Percentiles rank a stretch among this genome's conserved stretches.
These are phyloP conservation scores for Coemansia erecta DNA, from an alignment of 192 early-diverging fungal species.

Conservation along the genomic window DNA sequence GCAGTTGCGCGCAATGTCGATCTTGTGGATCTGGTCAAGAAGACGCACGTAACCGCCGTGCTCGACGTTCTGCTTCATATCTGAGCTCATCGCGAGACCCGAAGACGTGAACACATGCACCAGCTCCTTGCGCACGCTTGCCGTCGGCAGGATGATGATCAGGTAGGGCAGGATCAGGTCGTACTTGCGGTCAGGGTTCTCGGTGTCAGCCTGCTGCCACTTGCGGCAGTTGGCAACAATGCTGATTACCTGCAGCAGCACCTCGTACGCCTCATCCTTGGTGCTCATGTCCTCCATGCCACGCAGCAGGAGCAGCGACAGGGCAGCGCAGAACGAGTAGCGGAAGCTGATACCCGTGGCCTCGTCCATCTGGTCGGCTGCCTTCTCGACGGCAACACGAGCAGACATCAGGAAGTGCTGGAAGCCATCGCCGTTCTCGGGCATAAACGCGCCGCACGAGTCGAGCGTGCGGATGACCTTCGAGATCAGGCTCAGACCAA, in stretches of 20 bases:
- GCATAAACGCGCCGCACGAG: slow-evolving; percentile 62
- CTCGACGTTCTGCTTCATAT: slow-evolving; percentile 34
- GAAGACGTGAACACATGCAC: slow-evolving; percentile 39
- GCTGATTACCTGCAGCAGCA: slow-evolving; percentile 72
- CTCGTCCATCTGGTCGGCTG: slow-evolving; percentile 69
- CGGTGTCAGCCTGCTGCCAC: slow-evolving; percentile 43
- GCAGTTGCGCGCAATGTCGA: slow-evolving; percentile 43
- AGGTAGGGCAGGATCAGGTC: slow-evolving; percentile 71
- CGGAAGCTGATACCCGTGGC: slow-evolving; percentile 79
- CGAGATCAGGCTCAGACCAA: slow-evolving; percentile 67
- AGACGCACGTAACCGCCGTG: slow-evolving; percentile 45
- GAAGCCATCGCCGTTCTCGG: slow-evolving; percentile 64
- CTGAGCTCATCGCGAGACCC: slow-evolving; percentile 23
- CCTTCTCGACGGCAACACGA: slow-evolving; percentile 68
- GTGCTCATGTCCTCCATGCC: slow-evolving; percentile 77
- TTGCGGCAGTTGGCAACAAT: slow-evolving; percentile 62
- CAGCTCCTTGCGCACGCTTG: slow-evolving; percentile 70
- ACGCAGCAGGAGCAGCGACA: slow-evolving; percentile 76
- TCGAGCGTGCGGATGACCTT: slow-evolving; percentile 77
- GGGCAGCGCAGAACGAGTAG: slow-evolving; percentile 83
- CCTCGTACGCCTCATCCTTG: slow-evolving; percentile 68
- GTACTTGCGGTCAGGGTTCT: slow-evolving; percentile 16
- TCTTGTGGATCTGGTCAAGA: slow-evolving; percentile 47
- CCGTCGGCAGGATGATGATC: slow-evolving; percentile 75
- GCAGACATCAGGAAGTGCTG: slow-evolving; percentile 70